Evolutionary conservation across 176 grass and related monocot genomes (phyloP).

Genomic region (Leersia perrieri): DNA sequence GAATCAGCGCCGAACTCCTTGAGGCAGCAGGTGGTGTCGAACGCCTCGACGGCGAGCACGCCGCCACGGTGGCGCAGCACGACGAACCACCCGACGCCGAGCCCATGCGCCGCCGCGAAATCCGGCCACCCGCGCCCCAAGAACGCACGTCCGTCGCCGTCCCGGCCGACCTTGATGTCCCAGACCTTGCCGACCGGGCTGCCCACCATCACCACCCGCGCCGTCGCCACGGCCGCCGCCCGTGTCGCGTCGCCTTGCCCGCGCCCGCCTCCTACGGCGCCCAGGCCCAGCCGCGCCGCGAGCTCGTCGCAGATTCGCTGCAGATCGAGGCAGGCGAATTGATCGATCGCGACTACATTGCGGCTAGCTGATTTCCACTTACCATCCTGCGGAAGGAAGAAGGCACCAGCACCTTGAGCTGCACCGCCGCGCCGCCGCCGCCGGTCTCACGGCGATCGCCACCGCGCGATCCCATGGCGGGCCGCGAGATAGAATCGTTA

Average conservation of each 20-base stretch:
- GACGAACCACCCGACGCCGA: conserved; percentile 26
- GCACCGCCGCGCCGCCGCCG: background rate
- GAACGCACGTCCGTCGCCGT: conserved; percentile 25
- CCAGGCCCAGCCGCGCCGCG: background rate
- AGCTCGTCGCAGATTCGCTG: conserved; percentile 37
- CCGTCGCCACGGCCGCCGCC: background rate
- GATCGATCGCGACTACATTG: too few species aligned
- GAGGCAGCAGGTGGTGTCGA: conserved; percentile 26
- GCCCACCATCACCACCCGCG: conserved; percentile 15
- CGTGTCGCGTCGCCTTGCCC: background rate
- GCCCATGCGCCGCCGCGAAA: conserved; percentile 25
- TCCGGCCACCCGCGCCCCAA: conserved; percentile 36
- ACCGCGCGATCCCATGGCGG: background rate
- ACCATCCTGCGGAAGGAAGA: conserved; percentile 15
- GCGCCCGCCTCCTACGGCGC: too few species aligned
- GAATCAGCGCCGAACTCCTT: background rate
- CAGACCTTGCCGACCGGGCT: conserved; percentile 33
- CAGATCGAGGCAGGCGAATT: background rate
- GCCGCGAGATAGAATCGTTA: too few species aligned
- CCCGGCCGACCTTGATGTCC: conserved; percentile 24
- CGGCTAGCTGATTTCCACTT: background rate
- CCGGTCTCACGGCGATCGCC: background rate
- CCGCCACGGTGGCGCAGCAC: conserved; percentile 31
- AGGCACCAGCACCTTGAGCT: background rate
- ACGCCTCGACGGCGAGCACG: conserved; percentile 26